A percentile compares a stretch with the other conserved stretches of the same genome.
These are phyloP conservation scores for Eremochloa ophiuroides DNA, from an alignment of 176 grass and related monocot genomes.

Conservation along the genomic window DNA sequence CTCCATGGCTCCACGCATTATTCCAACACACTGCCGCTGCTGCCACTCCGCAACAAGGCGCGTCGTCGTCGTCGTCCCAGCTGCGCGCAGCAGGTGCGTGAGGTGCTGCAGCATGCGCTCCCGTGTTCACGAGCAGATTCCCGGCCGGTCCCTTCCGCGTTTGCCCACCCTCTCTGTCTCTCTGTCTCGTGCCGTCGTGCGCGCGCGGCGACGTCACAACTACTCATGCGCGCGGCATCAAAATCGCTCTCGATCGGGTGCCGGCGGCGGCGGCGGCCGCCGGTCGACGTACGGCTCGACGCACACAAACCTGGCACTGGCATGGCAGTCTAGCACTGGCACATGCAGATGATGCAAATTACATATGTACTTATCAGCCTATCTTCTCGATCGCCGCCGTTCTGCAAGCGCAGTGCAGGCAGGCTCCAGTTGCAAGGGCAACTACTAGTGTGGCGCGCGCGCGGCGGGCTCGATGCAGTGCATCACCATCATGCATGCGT, in stretches of 20 bases:
- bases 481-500: not conserved
- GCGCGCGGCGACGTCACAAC: not conserved
- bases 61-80: not conserved
- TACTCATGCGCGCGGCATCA: not conserved
- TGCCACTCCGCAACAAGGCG: slow-evolving; percentile 26
- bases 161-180: not conserved
- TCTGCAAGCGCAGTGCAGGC: too few species aligned
- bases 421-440: slow-evolving; percentile 24
- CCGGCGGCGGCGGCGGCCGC: too few species aligned
- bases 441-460: not conserved
- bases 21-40: not conserved
- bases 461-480: not conserved
- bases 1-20: not conserved
- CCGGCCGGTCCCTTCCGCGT: not conserved
- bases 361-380: too few species aligned
- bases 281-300: too few species aligned
- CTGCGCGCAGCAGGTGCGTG: not conserved
- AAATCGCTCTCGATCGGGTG: not conserved
- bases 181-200: not conserved
- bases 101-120: not conserved
- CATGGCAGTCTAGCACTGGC: too few species aligned
- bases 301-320: too few species aligned
- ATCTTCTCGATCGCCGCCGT: too few species aligned
- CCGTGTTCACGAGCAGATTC: not conserved
- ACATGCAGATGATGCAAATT: too few species aligned